Base-by-base conservation (phyloP, 345 rosid species). In the Nephelium lappaceum region DNA sequence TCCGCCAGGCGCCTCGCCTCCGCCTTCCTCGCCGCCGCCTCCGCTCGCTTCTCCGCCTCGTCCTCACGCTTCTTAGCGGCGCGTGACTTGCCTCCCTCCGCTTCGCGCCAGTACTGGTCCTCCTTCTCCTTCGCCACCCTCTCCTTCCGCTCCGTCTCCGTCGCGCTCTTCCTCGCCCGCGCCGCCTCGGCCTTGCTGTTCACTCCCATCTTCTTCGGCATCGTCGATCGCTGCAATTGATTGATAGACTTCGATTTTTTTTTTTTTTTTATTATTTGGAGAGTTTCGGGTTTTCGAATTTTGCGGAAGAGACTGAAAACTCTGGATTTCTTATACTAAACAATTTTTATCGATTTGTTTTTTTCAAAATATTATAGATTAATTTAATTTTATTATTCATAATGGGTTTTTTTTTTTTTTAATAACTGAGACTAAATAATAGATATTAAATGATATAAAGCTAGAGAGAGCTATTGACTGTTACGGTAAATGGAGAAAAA, bases 201-300 rank as follows among this genome's bases (percentile, higher is more conserved):
- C 62, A 94, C 88, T 23, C 98, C 98, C 97, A 93, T 89, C 91
- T 94, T 96, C 91, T 96, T 94, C 89, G 98, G 98, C 98, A 95
- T 95, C 79, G 80, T 85, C 53, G 71, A 67, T 21, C 62, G 11
- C 51, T 11, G 51, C 8, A 45, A 60, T 60, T 27, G 64, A 60
- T 57, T 57, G 78, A 57, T 41, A 10, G 6, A 45, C 64, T 66
- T 8, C 49, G 25, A 6, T 8, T 9, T 31, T 39, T 16, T 11
- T n/a, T 9, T n/a, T 10, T 5, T 39, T 8, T 66, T 36, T 5
- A 3, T 5, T 2, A 2, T 55, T 41, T 8, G 7, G 9, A 41
- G 43, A 6, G 43, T 41, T 41, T 41, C 8, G 43, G 43, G 43
- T 41, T 41, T 41, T 41, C 43, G 43, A 41, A 41, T 41, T 41